Percentiles rank a stretch among this genome's conserved stretches.
These are phyloP conservation scores for Mycena maculata DNA, from an alignment of 768 basidiomycete species.

Conservation along the genomic window DNA sequence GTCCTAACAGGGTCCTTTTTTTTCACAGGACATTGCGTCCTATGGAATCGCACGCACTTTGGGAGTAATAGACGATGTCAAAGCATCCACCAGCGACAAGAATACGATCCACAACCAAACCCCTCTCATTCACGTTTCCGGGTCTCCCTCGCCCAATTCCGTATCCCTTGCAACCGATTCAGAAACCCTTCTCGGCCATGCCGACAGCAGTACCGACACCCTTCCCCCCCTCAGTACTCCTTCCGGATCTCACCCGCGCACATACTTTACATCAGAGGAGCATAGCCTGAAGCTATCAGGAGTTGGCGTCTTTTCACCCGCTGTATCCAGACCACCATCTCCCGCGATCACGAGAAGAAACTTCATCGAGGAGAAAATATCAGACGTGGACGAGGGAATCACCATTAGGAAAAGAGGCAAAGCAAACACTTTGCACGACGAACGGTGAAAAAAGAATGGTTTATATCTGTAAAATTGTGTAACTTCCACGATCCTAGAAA, in stretches of 20 bases:
- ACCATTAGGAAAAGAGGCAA: constrained; percentile 22
- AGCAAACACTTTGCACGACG: background rate
- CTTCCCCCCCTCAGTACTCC: constrained; percentile 31
- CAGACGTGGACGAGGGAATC: constrained; percentile 35
- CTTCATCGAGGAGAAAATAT: constrained; percentile 40
- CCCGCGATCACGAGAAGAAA: constrained; percentile 62
- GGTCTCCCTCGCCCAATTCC: constrained; percentile 37
- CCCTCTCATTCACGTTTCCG: constrained; percentile 49
- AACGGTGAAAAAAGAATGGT: background rate
- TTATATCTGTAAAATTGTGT: constrained; percentile 17
- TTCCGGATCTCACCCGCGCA: constrained; percentile 47
- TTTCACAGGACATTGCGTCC: constrained; percentile 76
- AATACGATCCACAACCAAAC: constrained; percentile 48
- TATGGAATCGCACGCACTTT: constrained; percentile 87
- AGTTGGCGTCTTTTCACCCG: constrained; percentile 80
- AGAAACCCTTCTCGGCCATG: constrained; percentile 27
- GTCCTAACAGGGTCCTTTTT: constrained; percentile 1
- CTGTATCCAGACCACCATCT: constrained; percentile 72
- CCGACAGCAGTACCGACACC: constrained; percentile 20
- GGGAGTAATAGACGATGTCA: constrained; percentile 79
- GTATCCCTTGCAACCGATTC: constrained; percentile 43
- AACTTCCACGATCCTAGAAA: constrained; percentile 49
- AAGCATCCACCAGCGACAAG: constrained; percentile 77
- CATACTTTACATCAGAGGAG: constrained; percentile 64
- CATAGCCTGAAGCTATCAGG: constrained; percentile 70